Evolutionary conservation across 192 early-diverging fungal genomes (phyloP).

Genomic region (Podochytrium sp.): DNA sequence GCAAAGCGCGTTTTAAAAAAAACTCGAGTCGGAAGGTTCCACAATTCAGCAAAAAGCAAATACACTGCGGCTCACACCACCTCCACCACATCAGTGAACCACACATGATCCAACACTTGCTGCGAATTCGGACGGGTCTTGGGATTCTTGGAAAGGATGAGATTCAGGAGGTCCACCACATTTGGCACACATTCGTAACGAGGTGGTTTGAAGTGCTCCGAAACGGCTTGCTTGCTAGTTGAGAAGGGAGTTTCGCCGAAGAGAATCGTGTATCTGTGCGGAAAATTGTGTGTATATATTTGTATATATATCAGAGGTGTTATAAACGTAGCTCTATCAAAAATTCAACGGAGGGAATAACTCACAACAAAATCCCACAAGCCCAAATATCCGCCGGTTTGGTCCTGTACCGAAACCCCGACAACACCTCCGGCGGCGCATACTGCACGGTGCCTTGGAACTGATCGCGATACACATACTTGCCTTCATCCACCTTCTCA

Average conservation of each 20-base stretch:
- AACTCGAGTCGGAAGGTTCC: too few species aligned
- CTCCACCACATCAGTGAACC: too few species aligned
- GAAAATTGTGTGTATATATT: too few species aligned
- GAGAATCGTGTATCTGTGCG: slow-evolving; percentile 8
- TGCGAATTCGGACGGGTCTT: slow-evolving; percentile 57
- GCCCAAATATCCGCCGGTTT: slow-evolving; percentile 71
- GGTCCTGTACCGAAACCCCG: slow-evolving; percentile 47
- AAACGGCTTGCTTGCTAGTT: slow-evolving; percentile 51
- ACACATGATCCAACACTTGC: slow-evolving; percentile 62
- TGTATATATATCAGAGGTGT: background rate
- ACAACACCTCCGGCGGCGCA: slow-evolving; percentile 71
- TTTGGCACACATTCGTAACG: slow-evolving; percentile 48
- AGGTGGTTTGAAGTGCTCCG: slow-evolving; percentile 46
- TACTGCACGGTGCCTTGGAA: slow-evolving; percentile 72
- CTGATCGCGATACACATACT: background rate
- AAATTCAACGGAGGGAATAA: background rate
- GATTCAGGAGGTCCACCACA: slow-evolving; percentile 60
- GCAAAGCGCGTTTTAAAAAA: too few species aligned
- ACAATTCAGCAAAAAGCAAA: too few species aligned
- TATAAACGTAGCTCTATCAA: too few species aligned
- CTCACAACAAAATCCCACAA: slow-evolving; percentile 71
- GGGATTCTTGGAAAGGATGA: slow-evolving; percentile 64
- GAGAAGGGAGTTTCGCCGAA: slow-evolving; percentile 63
- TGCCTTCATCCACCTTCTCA: background rate
- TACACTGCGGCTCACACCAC: too few species aligned